A percentile compares a stretch with the other conserved stretches of the same genome.
Conservation (phyloP, 805 yeast genomes). For the Yarrowia sp. region DNA sequence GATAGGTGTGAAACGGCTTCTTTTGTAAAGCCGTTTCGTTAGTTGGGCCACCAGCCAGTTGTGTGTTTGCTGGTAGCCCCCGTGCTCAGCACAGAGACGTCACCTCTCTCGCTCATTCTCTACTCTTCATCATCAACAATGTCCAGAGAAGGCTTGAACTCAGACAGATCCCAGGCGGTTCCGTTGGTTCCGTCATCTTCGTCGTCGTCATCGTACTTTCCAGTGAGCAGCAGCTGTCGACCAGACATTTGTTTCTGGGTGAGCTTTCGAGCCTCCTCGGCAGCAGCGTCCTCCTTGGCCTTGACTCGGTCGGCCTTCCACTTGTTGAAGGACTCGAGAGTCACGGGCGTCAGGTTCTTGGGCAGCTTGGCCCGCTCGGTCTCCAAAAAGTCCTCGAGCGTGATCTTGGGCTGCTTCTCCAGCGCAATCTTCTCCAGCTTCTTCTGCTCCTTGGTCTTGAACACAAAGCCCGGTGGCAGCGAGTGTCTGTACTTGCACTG, state of each 20-base stretch:
- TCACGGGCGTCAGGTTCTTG: slow-evolving; percentile 78
- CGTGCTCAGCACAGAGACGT: too few species aligned
- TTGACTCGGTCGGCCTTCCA: slow-evolving; percentile 81
- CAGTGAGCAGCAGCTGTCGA: slow-evolving; percentile 52
- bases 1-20: too few species aligned
- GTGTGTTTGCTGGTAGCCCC: too few species aligned
- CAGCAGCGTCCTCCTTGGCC: slow-evolving; percentile 54
- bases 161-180: slow-evolving; percentile 37
- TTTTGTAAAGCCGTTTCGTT: too few species aligned
- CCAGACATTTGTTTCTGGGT: slow-evolving; percentile 48
- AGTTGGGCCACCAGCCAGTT: too few species aligned
- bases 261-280: slow-evolving; percentile 54
- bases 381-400: slow-evolving; percentile 94
- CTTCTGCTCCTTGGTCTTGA: slow-evolving; percentile 96
- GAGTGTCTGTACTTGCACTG: slow-evolving; percentile 95
- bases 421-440: slow-evolving; percentile 84
- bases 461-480: slow-evolving; percentile 93
- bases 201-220: slow-evolving; percentile 50
- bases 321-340: slow-evolving; percentile 73
- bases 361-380: slow-evolving; percentile 89
- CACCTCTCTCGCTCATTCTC: not conserved
- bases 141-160: slow-evolving; percentile 37
- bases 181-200: slow-evolving; percentile 46
- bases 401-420: slow-evolving; percentile 85
- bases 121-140: slow-evolving; percentile 29